A percentile compares a stretch with the other conserved stretches of the same genome.
These are phyloP conservation scores for Solanum paucissectum DNA, from an alignment of 257 asterid genomes.

Conservation along the genomic window DNA sequence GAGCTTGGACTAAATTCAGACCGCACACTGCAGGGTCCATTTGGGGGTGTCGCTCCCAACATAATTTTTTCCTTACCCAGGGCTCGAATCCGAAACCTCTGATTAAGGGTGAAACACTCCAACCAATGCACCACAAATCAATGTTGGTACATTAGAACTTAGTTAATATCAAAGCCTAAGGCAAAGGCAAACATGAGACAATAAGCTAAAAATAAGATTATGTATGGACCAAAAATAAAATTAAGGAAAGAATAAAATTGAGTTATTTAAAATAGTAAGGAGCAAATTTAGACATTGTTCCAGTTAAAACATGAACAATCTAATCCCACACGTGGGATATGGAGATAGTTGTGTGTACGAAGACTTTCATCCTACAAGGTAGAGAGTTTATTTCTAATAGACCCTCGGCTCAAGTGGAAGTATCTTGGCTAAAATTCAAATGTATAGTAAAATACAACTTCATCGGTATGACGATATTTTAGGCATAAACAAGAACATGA, in stretches of 20 bases:
- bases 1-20: too few species aligned
- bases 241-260: not conserved
- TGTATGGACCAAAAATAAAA: not conserved
- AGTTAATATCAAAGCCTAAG: too few species aligned
- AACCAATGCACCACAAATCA: too few species aligned
- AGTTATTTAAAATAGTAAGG: not conserved
- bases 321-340: not conserved
- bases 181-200: not conserved
- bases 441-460: not conserved
- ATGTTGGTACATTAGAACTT: too few species aligned
- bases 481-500: not conserved
- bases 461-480: not conserved
- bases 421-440: not conserved
- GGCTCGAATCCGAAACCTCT: fast-evolving
- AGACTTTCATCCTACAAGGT: not conserved
- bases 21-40: too few species aligned
- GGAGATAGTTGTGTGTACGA: not conserved
- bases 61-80: too few species aligned
- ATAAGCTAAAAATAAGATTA: not conserved
- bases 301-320: too few species aligned
- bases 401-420: not conserved
- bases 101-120: fast-evolving
- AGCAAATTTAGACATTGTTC: not conserved
- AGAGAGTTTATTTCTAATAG: not conserved
- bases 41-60: too few species aligned